Percentiles rank a stretch among this genome's conserved stretches.
These are phyloP conservation scores for Pseudotsuga menziesii DNA, from an alignment of 75 land plant genomes.

Conservation along the genomic window DNA sequence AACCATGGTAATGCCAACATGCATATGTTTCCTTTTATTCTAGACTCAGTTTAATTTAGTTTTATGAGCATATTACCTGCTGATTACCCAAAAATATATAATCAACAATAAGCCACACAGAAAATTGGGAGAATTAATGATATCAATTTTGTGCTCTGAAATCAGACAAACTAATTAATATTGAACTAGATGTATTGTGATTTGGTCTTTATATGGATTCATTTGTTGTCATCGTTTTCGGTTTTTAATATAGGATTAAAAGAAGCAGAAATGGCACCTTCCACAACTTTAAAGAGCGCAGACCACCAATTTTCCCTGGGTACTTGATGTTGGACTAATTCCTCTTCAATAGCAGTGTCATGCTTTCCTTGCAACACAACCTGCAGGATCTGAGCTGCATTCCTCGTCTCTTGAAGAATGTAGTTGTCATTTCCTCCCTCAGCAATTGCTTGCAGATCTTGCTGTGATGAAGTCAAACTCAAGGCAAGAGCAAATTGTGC, in stretches of 20 bases:
- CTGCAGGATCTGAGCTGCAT: conserved; percentile 69
- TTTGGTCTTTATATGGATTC: not conserved
- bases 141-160: not conserved
- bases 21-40: too few species aligned
- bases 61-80: too few species aligned
- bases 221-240: not conserved
- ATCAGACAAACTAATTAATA: not conserved
- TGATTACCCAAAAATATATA: too few species aligned
- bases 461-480: conserved; percentile 67
- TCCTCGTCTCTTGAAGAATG: conserved; percentile 65
- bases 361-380: conserved; percentile 74
- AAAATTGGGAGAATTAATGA: not conserved
- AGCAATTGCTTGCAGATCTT: conserved; percentile 43
- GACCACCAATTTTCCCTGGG: conserved; percentile 88
- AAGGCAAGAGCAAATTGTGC: conserved; percentile 85
- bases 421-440: conserved; percentile 45
- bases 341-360: conserved; percentile 59
- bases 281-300: conserved; percentile 59
- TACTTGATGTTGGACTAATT: conserved; percentile 39
- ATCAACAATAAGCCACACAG: too few species aligned
- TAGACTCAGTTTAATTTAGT: too few species aligned
- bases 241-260: not conserved
- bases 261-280: conserved; percentile 42
- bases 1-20: too few species aligned
- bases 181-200: not conserved